Evolutionary conservation across 2,329 filamentous ascomycete species (phyloP), one percentile per base, ranked within the genome.

Genomic region (Beauveria medogensis): DNA sequence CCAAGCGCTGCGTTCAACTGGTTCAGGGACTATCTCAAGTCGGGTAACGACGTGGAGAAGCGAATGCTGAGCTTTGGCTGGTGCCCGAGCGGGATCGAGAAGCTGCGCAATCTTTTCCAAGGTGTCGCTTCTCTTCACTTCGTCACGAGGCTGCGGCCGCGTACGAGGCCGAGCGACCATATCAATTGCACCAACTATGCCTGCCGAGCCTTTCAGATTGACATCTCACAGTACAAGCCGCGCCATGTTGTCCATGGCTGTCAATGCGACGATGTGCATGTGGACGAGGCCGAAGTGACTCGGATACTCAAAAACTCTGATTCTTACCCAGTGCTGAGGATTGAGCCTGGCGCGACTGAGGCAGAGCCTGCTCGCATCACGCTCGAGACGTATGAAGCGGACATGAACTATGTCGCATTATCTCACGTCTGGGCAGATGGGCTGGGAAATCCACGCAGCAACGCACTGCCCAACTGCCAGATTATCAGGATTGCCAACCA

Each of bases 371-470:
- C 20, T 9, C 14, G 24, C 14, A 24, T 69, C 1, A 41, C 61
- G 2, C 62, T 70, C 3, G 66, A 73, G 22, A 60, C 63, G 6
- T 70, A 67, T 40, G 57, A 63, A n/a, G 59, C 62, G 0, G 65
- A 64, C 3, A 62, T 63, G 1, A 62, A 67, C 9, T 75, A 71
- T 63, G 67, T 74, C 7, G 72, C 73, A 3, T 65, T 75, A 22
- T 74, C 72, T 1, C 73, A 75, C 58, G 68, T 74, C 20, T 74
- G 73, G 73, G 70, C 72, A 1, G 71, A 75, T 57, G 73, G 73
- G 0, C 61, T 74, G 12, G 73, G 71, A 3, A 73, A 72, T 54
- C 67, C 69, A 14, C 63, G 24, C 0, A 62, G 58, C 16, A 75
- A 73, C 53, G 63, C 71, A 4, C 65, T 74, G 3, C 70, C 68